Percentiles rank a stretch among this genome's conserved stretches.
Evolutionary conservation across 306 rosid genomes (phyloP).

Genomic region (Potentilla sterilis): DNA sequence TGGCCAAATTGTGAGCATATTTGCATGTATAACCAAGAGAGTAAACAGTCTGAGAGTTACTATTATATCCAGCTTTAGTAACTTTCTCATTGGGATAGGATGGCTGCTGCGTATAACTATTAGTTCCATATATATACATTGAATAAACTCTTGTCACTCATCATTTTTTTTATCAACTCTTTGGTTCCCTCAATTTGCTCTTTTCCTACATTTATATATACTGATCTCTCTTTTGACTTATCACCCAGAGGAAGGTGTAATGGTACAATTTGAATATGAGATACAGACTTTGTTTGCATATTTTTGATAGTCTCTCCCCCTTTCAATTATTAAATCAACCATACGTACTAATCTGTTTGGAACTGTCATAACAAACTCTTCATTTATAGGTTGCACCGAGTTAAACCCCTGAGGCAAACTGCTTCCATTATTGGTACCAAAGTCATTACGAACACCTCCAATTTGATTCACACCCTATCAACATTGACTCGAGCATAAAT

Average conservation of each 20-base stretch:
- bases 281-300: background rate
- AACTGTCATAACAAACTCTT: background rate
- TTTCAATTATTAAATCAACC: background rate
- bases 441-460: background rate
- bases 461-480: background rate
- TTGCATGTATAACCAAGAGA: background rate
- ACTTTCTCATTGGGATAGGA: slow-evolving; percentile 17
- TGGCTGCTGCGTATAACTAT: slow-evolving; percentile 30
- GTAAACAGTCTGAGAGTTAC: background rate
- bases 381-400: background rate
- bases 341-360: background rate
- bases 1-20: background rate
- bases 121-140: slow-evolving; percentile 28
- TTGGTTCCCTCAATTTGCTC: slow-evolving; percentile 49
- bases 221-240: slow-evolving; percentile 39
- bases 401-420: background rate
- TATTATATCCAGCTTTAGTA: background rate
- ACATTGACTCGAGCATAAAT: background rate
- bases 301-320: background rate
- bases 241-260: slow-evolving; percentile 48
- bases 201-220: slow-evolving; percentile 34
- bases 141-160: slow-evolving; percentile 39
- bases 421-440: background rate
- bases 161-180: slow-evolving; percentile 43
- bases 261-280: slow-evolving; percentile 36